These are phyloP conservation scores for Xylariaceae sp. DNA, from an alignment of 2,329 filamentous ascomycete species.

Conservation along the genomic window DNA sequence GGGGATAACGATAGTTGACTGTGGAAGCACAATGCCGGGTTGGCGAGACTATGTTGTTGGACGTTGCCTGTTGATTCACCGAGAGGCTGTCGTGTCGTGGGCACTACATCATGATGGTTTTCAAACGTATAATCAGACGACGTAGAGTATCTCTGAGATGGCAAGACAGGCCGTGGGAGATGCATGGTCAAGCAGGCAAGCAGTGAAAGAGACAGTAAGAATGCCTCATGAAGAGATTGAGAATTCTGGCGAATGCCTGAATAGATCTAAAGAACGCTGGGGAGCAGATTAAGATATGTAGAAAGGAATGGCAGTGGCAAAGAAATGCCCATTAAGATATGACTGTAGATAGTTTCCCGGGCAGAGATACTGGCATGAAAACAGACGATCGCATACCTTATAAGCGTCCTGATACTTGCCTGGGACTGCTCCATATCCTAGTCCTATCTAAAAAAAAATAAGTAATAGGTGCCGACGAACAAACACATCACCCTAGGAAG, in stretches of 20 bases:
- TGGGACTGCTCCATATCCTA: slow-evolving; percentile 9
- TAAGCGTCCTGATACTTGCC: slow-evolving; percentile 18
- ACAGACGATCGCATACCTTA: slow-evolving; percentile 30
- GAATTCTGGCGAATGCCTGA: slow-evolving; percentile 29
- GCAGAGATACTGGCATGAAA: slow-evolving; percentile 25
- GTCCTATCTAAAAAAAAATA: slow-evolving; percentile 15
- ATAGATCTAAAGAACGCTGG: slow-evolving; percentile 29
- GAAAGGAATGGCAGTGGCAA: slow-evolving; percentile 33
- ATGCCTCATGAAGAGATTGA: slow-evolving; percentile 28
- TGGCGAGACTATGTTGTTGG: slow-evolving; percentile 35
- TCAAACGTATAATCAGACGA: slow-evolving; percentile 42
- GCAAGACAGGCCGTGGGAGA: slow-evolving; percentile 41
- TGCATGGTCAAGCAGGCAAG: slow-evolving; percentile 31
- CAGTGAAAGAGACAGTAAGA: slow-evolving; percentile 22
- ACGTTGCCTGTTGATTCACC: slow-evolving; percentile 50
- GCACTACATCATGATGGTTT: slow-evolving; percentile 35
- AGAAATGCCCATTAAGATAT: slow-evolving; percentile 26
- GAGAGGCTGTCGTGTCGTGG: slow-evolving; percentile 39
- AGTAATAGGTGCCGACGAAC: slow-evolving; percentile 21
- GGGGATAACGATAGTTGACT: slow-evolving; percentile 38
- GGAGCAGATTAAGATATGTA: slow-evolving; percentile 30
- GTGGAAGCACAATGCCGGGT: slow-evolving; percentile 41
- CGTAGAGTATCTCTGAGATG: slow-evolving; percentile 47
- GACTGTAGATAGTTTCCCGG: slow-evolving; percentile 16
- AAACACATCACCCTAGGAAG: slow-evolving; percentile 16